A percentile compares a stretch with the other conserved stretches of the same genome.
Evolutionary conservation across 2,329 filamentous ascomycete genomes (phyloP).

Genomic region (Lachnellula hyalina): DNA sequence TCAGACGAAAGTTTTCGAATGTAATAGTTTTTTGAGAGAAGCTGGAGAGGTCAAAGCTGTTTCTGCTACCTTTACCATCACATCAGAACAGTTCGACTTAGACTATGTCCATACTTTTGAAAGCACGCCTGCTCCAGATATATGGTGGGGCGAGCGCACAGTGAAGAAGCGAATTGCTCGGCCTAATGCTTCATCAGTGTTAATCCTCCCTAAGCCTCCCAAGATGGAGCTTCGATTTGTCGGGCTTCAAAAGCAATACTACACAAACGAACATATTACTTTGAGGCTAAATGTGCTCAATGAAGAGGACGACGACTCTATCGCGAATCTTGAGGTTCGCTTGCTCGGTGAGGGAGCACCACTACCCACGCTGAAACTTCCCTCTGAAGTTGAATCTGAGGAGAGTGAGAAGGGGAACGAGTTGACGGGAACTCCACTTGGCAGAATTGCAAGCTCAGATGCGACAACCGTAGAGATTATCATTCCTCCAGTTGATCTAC

Average conservation of each 20-base stretch:
- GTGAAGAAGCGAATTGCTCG: constrained; percentile 44
- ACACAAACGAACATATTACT: constrained; percentile 72
- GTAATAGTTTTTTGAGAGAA: constrained; percentile 72
- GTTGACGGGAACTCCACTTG: constrained; percentile 20
- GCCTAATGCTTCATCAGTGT: constrained; percentile 51
- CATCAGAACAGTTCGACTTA: constrained; percentile 61
- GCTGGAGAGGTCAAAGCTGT: constrained; percentile 69
- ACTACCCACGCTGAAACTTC: constrained; percentile 37
- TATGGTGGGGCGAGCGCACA: constrained; percentile 47
- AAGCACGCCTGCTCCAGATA: constrained; percentile 36
- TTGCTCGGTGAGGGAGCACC: constrained; percentile 56
- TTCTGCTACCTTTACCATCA: constrained; percentile 58
- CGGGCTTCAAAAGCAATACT: constrained; percentile 65
- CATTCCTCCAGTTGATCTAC: constrained; percentile 46
- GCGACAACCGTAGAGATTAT: constrained; percentile 41
- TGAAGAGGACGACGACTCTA: constrained; percentile 73
- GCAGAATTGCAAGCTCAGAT: constrained; percentile 40
- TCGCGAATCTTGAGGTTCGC: constrained; percentile 63
- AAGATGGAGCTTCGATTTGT: constrained; percentile 74
- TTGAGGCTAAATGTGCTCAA: constrained; percentile 70
- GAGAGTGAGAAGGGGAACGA: constrained; percentile 7
- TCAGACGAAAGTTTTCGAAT: constrained; percentile 63
- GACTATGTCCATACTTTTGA: constrained; percentile 56
- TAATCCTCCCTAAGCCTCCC: constrained; percentile 80
- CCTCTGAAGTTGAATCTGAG: neutral